These are phyloP conservation scores for Abelmoschus esculentus DNA, from an alignment of 345 rosid species.

Conservation along the genomic window DNA sequence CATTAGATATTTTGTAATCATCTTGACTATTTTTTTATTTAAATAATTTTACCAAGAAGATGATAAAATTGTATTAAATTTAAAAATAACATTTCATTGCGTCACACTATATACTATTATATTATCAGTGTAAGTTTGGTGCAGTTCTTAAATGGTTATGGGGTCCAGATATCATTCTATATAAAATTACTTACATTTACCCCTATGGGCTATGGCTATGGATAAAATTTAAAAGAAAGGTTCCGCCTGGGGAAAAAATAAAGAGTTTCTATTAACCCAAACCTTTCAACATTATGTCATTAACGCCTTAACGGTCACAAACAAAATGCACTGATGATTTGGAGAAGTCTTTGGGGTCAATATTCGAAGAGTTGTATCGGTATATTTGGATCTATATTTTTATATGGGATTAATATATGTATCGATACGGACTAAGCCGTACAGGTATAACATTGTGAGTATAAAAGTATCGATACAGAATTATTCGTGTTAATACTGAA, in stretches of 20 bases:
- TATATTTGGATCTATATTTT: too few relatives aligned
- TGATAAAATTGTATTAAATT: background rate
- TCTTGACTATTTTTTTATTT: background rate
- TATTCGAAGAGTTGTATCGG: too few relatives aligned
- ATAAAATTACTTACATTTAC: background rate
- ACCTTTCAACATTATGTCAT: background rate
- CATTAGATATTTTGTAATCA: background rate
- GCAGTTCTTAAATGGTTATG: background rate
- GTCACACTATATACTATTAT: too few relatives aligned
- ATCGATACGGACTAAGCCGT: too few relatives aligned
- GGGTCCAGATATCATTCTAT: background rate
- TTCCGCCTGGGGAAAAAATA: background rate
- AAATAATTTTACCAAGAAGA: background rate
- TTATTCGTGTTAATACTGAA: too few relatives aligned
- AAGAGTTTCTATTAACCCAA: background rate
- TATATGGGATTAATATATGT: too few relatives aligned
- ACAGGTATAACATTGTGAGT: too few relatives aligned
- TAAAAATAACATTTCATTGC: too few relatives aligned
- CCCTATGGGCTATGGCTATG: background rate
- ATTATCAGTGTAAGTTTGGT: background rate
- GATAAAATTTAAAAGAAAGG: background rate
- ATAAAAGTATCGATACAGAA: too few relatives aligned
- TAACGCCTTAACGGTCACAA: background rate
- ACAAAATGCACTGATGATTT: background rate
- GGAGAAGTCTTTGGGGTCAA: background rate